Evolutionary conservation across 441 rosid genomes (phyloP), one percentile per base, ranked within the genome.

Genomic region (Daphne laureola): DNA sequence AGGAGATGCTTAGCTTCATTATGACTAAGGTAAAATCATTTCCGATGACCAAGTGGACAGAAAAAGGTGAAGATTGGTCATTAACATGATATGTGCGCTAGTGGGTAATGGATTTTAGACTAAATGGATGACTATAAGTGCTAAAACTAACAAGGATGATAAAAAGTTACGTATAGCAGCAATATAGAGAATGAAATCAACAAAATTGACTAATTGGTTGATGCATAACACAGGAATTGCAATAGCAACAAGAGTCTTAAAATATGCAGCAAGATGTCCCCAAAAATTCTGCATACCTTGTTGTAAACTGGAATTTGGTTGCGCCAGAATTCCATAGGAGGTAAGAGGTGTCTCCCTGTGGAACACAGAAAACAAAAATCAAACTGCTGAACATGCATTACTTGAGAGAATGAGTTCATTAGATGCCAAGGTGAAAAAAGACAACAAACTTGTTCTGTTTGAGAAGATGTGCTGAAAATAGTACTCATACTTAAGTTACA

Each of bases 311-410:
- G 78, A 54, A 78, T 51, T 69, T 82, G 80, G 70, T 84, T 80
- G 56, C 89, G 85, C 95, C 92, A 87, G 67, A 70, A 87, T 44
- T 87, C 82, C 43, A 84, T 63, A 8, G 78, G 6, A 66, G 95
- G 85, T 53, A 83, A 52, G 54, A 87, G 87, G 35, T 76, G 49
- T 66, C 92, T 76, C 54, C 95, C 95, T 84, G 81, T 73, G 76
- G 61, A 35, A 66, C n/a, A 41, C 49, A 46, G 48, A 70, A 55
- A 61, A 40, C 18, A 53, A 40, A 25, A 53, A 44, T 49, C 47
- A 49, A 62, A 66, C 61, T 53, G 52, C 54, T 56, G 17, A 51
- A 17, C 1, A 12, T 53, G 48, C 49, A n/a, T 38, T 18, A 31
- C 12, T 12, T 23, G 14, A 35, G 4, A 57, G 5, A 36, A 31